phyloP scores from a whole-genome alignment of 768 basidiomycete species.

The Daedaleopsis nitida region DNA sequence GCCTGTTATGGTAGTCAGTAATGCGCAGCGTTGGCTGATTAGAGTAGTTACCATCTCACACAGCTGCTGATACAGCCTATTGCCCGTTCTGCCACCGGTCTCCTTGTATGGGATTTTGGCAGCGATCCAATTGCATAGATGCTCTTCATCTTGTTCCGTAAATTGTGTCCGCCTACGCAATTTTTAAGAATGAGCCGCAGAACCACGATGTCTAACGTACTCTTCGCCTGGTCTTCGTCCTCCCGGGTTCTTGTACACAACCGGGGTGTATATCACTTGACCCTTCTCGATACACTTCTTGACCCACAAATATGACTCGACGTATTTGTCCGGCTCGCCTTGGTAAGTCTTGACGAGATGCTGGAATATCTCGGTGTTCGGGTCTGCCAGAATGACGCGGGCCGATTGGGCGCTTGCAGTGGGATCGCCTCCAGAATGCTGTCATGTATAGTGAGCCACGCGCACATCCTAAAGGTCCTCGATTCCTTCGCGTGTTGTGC shows the following conservation, averaged over 20 bases:
- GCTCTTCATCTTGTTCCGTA: slow-evolving; percentile 73
- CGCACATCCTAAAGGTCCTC: neutral
- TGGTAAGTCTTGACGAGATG: slow-evolving; percentile 75
- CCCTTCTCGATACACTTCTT: slow-evolving; percentile 80
- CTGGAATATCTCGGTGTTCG: slow-evolving; percentile 74
- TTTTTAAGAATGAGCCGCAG: neutral
- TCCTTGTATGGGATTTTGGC: slow-evolving; percentile 83
- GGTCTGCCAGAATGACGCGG: slow-evolving; percentile 78
- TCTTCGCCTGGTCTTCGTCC: slow-evolving; percentile 82
- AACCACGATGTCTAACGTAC: slow-evolving; percentile 40
- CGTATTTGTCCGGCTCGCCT: slow-evolving; percentile 68
- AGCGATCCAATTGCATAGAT: slow-evolving; percentile 79
- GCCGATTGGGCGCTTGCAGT: slow-evolving; percentile 70
- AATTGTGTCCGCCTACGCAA: slow-evolving; percentile 72
- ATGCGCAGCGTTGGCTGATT: neutral
- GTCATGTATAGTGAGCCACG: slow-evolving; percentile 8
- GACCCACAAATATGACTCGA: slow-evolving; percentile 83
- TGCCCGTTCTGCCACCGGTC: slow-evolving; percentile 80
- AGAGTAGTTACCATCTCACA: slow-evolving; percentile 58
- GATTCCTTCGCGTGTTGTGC: neutral
- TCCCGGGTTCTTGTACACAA: slow-evolving; percentile 84
- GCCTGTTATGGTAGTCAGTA: slow-evolving; percentile 39
- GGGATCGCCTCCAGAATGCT: slow-evolving; percentile 85
- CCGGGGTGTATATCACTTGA: slow-evolving; percentile 64
- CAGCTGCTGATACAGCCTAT: slow-evolving; percentile 80